A percentile compares a stretch with the other conserved stretches of the same genome.
phyloP scores from a whole-genome alignment of 169 alveolate genomes.

The Plasmodium billcollinsi region DNA sequence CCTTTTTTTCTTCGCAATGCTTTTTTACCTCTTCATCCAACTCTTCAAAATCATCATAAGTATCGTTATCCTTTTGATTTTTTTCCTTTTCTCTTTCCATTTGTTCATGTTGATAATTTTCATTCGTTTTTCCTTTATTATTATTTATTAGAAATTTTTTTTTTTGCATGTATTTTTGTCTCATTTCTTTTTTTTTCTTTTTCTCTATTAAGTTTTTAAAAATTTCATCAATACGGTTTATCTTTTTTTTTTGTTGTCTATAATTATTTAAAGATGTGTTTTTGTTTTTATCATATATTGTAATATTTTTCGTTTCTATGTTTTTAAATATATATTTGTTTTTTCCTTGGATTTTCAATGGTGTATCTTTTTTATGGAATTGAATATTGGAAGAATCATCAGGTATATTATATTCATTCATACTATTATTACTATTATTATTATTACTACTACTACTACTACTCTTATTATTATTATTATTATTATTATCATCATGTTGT shows the following conservation, averaged over 20 bases:
- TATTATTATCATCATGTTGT: background rate
- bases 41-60: background rate
- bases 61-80: background rate
- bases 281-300: constrained; percentile 19
- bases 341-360: background rate
- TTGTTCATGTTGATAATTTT: background rate
- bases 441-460: background rate
- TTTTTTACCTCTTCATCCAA: background rate
- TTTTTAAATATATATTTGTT: constrained; percentile 4
- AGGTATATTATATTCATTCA: background rate
- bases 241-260: constrained; percentile 5
- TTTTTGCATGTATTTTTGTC: background rate
- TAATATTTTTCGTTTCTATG: constrained; percentile 4
- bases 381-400: too few species aligned
- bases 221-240: constrained; percentile 73
- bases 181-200: constrained; percentile 36
- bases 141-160: background rate
- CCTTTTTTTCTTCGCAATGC: background rate
- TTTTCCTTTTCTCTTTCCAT: background rate
- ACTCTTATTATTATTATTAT: background rate
- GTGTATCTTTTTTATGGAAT: too few species aligned
- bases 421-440: background rate
- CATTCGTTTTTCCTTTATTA: background rate
- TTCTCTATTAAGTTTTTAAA: constrained; percentile 60
- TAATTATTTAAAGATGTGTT: constrained; percentile 2